Base-by-base conservation (phyloP, 441 rosid genomes). In the Isatis lusitanica region DNA sequence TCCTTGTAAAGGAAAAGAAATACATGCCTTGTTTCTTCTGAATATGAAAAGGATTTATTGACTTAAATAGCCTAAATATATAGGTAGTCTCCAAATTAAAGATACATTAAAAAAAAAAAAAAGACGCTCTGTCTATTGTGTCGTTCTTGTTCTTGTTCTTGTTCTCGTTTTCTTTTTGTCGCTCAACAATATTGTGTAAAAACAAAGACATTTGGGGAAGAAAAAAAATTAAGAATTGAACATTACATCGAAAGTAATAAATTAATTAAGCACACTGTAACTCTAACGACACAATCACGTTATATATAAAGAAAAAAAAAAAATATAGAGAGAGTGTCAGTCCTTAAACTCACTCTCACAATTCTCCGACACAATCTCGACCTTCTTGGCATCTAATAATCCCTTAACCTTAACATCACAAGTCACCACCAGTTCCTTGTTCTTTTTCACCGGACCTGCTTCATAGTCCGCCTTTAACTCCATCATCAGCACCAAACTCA, bases 341-440 rank as follows among this genome's bases (percentile, higher is more conserved):
- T 65, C 65, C 72, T 65, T 77, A 70, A 77, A 77, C 53, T 72
- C 70, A 67, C 66, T 72, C 66, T 67, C 70, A 46, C 80, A 77
- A 26, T 72, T 77, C 74, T 72, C 74, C 66, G 80, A 77, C 61
- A 66, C 74, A 73, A 72, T 67, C 53, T 61, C 66, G 43, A 66
- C 70, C 64, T 77, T 72, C 77, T 72, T 72, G 16, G 60, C 70
- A 67, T 72, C 74, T 66, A 59, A 71, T 12, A 77, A 55, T 36
- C 70, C 77, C 57, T 77, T 72, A 44, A 77, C 70, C 65, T 77
- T 77, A 44, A 77, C 56, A 77, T 77, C 74, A 66, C 80, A 77
- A 44, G 70, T 77, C 70, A 77, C 80, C 44, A 6, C 52, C 77
- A 72, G 53, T 21, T 72, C 66, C 60, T 72, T 71, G 65, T 61